These are phyloP conservation scores for Malus sieversii DNA, from an alignment of 306 rosid species.

Conservation along the genomic window DNA sequence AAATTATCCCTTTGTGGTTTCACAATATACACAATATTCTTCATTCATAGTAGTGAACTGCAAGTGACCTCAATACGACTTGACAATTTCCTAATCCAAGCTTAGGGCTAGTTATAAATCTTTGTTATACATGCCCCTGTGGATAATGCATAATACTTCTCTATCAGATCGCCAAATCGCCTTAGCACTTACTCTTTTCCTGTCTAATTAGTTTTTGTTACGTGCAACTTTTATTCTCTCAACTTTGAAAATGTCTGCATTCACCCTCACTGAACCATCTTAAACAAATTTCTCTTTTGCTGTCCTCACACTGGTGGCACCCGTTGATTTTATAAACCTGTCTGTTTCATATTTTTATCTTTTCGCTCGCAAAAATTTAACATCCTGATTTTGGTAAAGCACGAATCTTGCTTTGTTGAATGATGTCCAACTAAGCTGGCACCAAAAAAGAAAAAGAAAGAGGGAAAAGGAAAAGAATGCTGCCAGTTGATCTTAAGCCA, in stretches of 20 bases:
- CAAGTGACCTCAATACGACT: neutral
- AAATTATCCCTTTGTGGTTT: neutral
- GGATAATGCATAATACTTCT: neutral
- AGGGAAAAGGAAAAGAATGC: neutral
- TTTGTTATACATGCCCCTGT: neutral
- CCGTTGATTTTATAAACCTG: neutral
- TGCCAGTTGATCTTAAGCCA: neutral
- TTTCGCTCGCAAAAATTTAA: neutral
- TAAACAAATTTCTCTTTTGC: neutral
- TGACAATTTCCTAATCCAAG: neutral
- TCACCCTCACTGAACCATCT: neutral
- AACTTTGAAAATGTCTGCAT: neutral
- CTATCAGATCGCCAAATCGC: neutral
- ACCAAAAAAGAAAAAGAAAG: neutral
- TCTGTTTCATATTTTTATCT: neutral
- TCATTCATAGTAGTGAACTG: neutral
- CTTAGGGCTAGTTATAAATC: neutral
- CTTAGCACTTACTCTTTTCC: neutral
- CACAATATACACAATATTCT: neutral
- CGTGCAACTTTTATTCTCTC: neutral
- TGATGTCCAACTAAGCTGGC: slow-evolving; percentile 1
- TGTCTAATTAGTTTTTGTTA: neutral
- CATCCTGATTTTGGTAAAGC: neutral
- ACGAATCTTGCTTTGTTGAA: neutral
- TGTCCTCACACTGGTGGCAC: neutral